Percentiles rank a stretch among this genome's conserved stretches.
These are phyloP conservation scores for Russula brevipes DNA, from an alignment of 768 basidiomycete genomes.

Conservation along the genomic window DNA sequence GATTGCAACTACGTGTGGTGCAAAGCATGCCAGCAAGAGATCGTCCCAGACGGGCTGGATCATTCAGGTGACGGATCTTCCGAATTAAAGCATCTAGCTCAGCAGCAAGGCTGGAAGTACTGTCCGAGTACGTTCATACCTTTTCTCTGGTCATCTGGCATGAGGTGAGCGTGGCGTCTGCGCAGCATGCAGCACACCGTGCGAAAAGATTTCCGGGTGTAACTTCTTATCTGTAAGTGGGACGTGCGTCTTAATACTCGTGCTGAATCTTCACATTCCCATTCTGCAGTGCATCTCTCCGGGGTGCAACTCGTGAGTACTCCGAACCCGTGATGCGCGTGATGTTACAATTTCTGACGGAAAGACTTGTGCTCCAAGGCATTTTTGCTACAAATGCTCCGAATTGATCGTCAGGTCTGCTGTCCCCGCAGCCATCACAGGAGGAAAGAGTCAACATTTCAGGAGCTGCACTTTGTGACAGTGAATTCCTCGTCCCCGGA, in stretches of 20 bases:
- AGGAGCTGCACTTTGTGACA: background rate
- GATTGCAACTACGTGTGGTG: slow-evolving; percentile 33
- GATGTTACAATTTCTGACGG: background rate
- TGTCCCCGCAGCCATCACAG: background rate
- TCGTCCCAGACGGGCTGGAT: slow-evolving; percentile 24
- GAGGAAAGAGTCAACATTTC: slow-evolving; percentile 7
- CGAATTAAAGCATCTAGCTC: slow-evolving; percentile 32
- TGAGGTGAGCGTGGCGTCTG: background rate
- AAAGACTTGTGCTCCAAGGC: slow-evolving; percentile 26
- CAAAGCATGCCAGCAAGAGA: slow-evolving; percentile 31
- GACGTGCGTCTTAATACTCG: background rate
- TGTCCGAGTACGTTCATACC: slow-evolving; percentile 29
- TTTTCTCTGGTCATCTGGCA: background rate
- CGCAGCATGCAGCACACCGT: slow-evolving; percentile 44
- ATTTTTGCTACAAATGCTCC: slow-evolving; percentile 52
- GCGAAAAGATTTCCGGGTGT: slow-evolving; percentile 50
- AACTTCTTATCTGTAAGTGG: slow-evolving; percentile 53
- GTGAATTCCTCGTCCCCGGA: background rate
- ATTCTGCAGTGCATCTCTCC: slow-evolving; percentile 46
- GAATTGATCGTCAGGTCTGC: slow-evolving; percentile 21
- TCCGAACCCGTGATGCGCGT: background rate
- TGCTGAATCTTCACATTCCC: background rate
- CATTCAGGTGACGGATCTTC: slow-evolving; percentile 34
- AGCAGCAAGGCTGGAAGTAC: slow-evolving; percentile 32
- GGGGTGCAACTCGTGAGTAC: slow-evolving; percentile 46